These are phyloP conservation scores for Pseudisothecium myosuroides DNA, from an alignment of 225 moss, liverwort and hornwort genomes.

Conservation along the genomic window DNA sequence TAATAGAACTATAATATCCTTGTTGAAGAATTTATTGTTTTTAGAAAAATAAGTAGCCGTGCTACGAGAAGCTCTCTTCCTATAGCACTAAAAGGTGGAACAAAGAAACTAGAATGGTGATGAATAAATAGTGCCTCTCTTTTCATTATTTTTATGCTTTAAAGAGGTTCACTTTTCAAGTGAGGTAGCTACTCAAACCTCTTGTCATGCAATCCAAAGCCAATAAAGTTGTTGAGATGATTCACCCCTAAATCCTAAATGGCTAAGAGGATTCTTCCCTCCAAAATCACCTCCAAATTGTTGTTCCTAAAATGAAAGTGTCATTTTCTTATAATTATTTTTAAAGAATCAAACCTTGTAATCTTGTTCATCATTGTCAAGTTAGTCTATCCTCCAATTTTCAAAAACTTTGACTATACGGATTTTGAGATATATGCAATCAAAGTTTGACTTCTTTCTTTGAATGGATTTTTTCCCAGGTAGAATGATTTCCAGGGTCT, in stretches of 20 bases:
- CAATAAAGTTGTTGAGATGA: background rate
- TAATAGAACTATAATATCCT: background rate
- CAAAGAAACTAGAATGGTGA: fast-evolving
- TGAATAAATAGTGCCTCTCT: background rate
- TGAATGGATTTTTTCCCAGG: no score
- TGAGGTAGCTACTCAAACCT: background rate
- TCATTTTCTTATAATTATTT: no score
- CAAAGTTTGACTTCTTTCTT: no score
- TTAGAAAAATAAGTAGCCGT: background rate
- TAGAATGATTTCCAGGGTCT: no score
- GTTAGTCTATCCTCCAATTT: no score
- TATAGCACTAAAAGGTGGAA: background rate
- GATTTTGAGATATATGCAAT: no score
- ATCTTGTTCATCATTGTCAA: no score
- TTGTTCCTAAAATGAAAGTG: background rate
- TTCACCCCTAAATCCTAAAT: no score
- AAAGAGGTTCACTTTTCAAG: fast-evolving
- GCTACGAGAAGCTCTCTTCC: background rate
- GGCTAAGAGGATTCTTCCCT: fast-evolving
- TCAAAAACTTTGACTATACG: no score
- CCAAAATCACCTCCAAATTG: background rate
- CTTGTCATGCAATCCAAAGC: background rate
- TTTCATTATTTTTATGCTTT: background rate
- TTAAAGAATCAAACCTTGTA: no score
- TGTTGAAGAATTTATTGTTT: background rate